Evolutionary conservation across 73 alveolate species (phyloP).

Genomic region (Blepharisma stoltei): DNA sequence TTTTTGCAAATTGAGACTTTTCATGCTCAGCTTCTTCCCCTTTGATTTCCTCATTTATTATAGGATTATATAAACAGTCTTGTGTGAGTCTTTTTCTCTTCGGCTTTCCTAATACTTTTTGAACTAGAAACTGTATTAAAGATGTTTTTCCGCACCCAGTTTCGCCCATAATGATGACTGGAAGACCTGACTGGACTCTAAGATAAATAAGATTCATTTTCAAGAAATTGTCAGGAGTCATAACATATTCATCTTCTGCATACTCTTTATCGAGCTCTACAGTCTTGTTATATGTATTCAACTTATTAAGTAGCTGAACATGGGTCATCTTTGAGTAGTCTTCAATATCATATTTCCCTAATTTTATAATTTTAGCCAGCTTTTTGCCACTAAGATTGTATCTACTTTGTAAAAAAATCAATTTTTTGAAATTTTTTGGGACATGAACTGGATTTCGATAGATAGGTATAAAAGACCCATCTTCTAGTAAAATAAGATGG

Average conservation of each 20-base stretch:
- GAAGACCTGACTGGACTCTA: constrained; percentile 57
- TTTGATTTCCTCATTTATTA: too few species aligned
- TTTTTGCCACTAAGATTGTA: background rate
- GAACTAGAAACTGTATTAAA: constrained; percentile 53
- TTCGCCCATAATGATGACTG: constrained; percentile 80
- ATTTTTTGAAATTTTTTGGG: background rate
- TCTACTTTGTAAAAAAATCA: background rate
- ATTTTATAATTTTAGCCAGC: background rate
- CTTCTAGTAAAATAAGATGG: background rate
- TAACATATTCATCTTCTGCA: constrained; percentile 42
- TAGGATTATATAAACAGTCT: too few species aligned
- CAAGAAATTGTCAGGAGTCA: constrained; percentile 70
- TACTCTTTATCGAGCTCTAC: background rate
- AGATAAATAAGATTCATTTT: constrained; percentile 65
- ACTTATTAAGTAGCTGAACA: background rate
- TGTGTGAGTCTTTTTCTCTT: too few species aligned
- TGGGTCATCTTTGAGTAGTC: constrained; percentile 1
- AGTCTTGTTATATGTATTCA: background rate
- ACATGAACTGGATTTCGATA: background rate
- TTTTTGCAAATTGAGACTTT: constrained; percentile 2
- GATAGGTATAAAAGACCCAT: background rate
- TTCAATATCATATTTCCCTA: background rate
- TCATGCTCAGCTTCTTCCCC: too few species aligned
- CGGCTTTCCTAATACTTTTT: constrained; percentile 25
- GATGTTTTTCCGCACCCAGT: constrained; percentile 81